Evolutionary conservation across 768 basidiomycete species (phyloP), one percentile per base, ranked within the genome.

Genomic region (Daedalea quercina): DNA sequence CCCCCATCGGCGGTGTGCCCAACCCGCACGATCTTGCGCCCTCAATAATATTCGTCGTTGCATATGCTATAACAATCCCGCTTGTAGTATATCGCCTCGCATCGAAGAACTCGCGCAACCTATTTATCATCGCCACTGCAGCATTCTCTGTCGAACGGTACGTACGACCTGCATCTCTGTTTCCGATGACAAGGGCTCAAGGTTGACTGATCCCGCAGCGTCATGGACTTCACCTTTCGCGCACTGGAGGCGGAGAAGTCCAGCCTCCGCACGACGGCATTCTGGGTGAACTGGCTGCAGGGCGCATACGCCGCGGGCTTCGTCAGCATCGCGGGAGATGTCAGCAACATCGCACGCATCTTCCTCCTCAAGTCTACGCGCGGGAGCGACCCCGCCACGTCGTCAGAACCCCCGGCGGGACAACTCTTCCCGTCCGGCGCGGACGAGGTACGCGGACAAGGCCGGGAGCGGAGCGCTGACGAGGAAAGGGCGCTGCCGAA

Each of bases 61-160:
- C 75, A 15, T 76, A 76, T 60, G 70, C 56, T 9, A 33, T 67
- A 2, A 60, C 75, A 12, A 28, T 73, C 2, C 74, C 74, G 9
- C 47, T 76, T 23, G 61, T 67, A 37, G 23, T 69, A 25, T 70
- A 68, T 51, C 72, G 76, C 9, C 43, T 71, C 24, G 51, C 60
- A 17, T 52, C 68, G 42, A 68, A 63, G 44, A 63, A 65, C n/a
- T 70, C 75, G 8, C 65, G 75, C 17, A 68, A 65, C 2, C 24
- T 64, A 1, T 54, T 77, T 9, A 59, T 73, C 23, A 44, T 73
- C 11, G 70, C 70, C 6, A 70, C 67, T 2, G 48, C 65, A 3
- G 25, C 49, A 3, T 71, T 74, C 52, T 45, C 67, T 2, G 56
- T 75, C 35, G 75, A 76, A 59, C 68, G 72, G 75, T 73, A 43